These are phyloP conservation scores for Amanita rimosa DNA, from an alignment of 768 basidiomycete genomes.

Conservation along the genomic window DNA sequence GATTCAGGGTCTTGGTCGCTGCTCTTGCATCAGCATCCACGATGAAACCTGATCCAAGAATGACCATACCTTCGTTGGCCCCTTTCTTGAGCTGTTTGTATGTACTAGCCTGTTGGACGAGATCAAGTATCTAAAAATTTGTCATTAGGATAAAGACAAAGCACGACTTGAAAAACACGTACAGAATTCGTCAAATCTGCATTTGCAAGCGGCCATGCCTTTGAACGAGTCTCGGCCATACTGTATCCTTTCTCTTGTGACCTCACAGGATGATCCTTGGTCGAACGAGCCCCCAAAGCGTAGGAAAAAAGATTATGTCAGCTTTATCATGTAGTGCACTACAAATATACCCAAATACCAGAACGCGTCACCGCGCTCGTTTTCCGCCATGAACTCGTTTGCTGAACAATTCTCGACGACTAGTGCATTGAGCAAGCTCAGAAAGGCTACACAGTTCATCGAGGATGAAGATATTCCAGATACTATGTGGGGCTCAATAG, in stretches of 20 bases:
- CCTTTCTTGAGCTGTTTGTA: conserved; percentile 99
- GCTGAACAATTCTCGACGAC: conserved; percentile 56
- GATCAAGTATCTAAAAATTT: conserved; percentile 73
- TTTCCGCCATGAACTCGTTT: conserved; percentile 57
- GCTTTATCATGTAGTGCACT: too few relatives aligned
- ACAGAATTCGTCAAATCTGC: conserved; percentile 87
- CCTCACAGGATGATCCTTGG: conserved; percentile 91
- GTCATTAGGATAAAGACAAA: neutral
- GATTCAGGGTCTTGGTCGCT: conserved; percentile 98
- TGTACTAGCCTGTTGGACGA: conserved; percentile 91
- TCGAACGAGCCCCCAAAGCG: conserved; percentile 29
- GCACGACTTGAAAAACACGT: conserved; percentile 13
- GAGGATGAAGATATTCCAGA: conserved; percentile 59
- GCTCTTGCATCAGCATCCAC: conserved; percentile 8
- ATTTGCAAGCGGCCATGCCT: conserved; percentile 85
- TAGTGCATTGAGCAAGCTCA: conserved; percentile 34
- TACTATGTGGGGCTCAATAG: conserved; percentile 72
- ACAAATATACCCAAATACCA: conserved; percentile 2
- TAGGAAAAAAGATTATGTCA: too few relatives aligned
- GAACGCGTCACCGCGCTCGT: conserved; percentile 33
- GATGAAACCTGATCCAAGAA: neutral
- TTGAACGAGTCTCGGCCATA: conserved; percentile 62
- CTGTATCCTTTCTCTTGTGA: conserved; percentile 27
- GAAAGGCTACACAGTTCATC: conserved; percentile 32
- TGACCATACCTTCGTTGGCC: conserved; percentile 81